These are phyloP conservation scores for Ganoderma boninense DNA, from an alignment of 1,284 basidiomycete genomes.

Conservation along the genomic window DNA sequence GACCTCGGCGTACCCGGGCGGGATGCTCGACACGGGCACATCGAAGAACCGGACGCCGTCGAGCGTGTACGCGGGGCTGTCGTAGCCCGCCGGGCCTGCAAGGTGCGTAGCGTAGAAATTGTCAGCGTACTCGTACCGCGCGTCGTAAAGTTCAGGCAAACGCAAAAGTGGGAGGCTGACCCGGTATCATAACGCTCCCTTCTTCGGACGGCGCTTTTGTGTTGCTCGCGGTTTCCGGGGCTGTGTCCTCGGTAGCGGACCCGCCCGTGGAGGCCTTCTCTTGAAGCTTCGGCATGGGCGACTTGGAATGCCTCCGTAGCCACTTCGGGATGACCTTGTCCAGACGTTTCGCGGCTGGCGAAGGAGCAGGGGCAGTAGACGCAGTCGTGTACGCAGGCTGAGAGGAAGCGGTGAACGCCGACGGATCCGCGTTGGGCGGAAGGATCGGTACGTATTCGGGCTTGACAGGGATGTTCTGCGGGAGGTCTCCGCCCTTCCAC, in stretches of 20 bases:
- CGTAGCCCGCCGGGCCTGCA: background rate
- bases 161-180: background rate
- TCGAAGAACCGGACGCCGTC: constrained; percentile 47
- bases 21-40: constrained; percentile 43
- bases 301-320: background rate
- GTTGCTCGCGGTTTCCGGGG: background rate
- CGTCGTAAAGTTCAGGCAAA: background rate
- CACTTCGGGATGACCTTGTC: background rate
- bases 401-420: background rate
- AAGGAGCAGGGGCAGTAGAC: too few species aligned
- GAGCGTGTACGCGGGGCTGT: constrained; percentile 25
- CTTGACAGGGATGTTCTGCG: background rate
- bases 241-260: background rate
- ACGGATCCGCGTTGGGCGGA: background rate
- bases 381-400: too few species aligned
- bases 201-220: background rate
- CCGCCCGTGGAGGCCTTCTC: background rate
- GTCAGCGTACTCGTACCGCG: background rate
- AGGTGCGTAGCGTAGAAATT: too few species aligned
- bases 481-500: background rate
- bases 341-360: background rate
- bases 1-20: constrained; percentile 46
- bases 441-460: background rate
- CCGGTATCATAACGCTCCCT: background rate
- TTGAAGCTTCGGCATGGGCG: background rate